Percentiles rank a stretch among this genome's conserved stretches.
Evolutionary conservation across 257 asterid species (phyloP).

Genomic region (Eucommia ulmoides): DNA sequence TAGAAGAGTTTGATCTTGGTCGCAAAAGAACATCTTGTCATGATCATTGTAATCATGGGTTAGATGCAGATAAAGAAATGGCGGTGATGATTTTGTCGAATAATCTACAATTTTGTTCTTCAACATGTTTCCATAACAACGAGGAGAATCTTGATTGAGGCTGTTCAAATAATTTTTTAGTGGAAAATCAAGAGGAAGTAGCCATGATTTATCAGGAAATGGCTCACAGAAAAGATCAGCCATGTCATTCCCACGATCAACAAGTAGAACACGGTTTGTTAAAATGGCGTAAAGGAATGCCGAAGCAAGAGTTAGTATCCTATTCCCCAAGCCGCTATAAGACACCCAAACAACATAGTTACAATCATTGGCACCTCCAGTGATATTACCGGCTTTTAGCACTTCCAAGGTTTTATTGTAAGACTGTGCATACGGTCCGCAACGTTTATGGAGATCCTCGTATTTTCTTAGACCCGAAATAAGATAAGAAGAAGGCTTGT

Average conservation of each 20-base stretch:
- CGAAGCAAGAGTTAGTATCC: constrained; percentile 51
- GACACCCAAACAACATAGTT: constrained; percentile 70
- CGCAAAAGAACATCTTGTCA: constrained; percentile 62
- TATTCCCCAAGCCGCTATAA: constrained; percentile 63
- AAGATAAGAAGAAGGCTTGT: constrained; percentile 45
- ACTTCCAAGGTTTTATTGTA: constrained; percentile 38
- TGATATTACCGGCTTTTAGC: constrained; percentile 30
- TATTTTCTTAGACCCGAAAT: constrained; percentile 54
- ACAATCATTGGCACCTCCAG: constrained; percentile 33
- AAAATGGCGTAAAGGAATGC: constrained; percentile 80
- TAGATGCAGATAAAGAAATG: constrained; percentile 50
- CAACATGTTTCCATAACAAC: constrained; percentile 47
- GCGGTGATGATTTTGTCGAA: constrained; percentile 12
- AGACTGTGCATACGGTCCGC: constrained; percentile 53
- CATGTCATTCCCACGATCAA: constrained; percentile 43
- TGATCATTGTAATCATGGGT: constrained; percentile 46
- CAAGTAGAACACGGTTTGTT: constrained; percentile 70
- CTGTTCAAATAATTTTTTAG: constrained; percentile 16
- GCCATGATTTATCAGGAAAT: constrained; percentile 68
- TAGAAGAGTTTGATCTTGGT: constrained; percentile 37
- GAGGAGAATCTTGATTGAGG: constrained; percentile 33
- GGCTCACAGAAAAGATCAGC: constrained; percentile 83
- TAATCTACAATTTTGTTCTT: constrained; percentile 23
- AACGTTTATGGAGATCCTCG: constrained; percentile 54
- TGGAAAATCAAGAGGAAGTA: constrained; percentile 61